Evolutionary conservation across 345 rosid genomes (phyloP).

Genomic region (Excoecaria agallocha): DNA sequence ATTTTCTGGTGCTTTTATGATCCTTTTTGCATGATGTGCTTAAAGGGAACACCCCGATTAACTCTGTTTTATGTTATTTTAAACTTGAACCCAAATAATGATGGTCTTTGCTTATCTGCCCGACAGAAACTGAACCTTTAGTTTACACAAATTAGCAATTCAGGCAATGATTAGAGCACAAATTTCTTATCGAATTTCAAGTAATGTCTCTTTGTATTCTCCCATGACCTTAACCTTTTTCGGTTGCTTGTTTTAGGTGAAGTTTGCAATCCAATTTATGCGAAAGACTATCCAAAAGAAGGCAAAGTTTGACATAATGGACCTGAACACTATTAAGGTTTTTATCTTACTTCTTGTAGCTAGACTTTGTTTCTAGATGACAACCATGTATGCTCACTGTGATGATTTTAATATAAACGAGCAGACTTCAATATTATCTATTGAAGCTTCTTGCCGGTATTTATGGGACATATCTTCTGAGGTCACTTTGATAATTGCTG

Average conservation of each 20-base stretch:
- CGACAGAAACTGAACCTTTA: background rate
- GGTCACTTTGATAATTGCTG: background rate
- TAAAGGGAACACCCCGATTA: too few relatives aligned
- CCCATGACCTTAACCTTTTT: constrained; percentile 4
- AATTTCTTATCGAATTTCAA: background rate
- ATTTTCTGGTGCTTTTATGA: background rate
- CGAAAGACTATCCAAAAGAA: constrained; percentile 70
- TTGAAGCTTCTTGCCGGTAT: background rate
- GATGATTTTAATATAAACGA: background rate
- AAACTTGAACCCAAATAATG: background rate
- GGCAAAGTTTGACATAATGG: constrained; percentile 81
- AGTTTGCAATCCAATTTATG: constrained; percentile 88
- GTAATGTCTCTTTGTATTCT: constrained; percentile 7
- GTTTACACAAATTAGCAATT: background rate
- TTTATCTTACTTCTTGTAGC: constrained; percentile 6
- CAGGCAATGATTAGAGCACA: background rate
- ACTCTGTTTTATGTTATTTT: background rate
- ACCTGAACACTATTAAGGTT: constrained; percentile 82
- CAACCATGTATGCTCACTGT: background rate
- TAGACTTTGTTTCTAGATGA: constrained; percentile 4
- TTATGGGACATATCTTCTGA: background rate
- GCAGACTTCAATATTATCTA: background rate
- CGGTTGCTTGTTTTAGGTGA: constrained; percentile 53
- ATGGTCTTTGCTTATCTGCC: background rate
- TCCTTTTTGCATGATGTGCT: background rate